Conservation (phyloP, 2,329 filamentous ascomycete genomes). For the Cadophora luteo-olivacea region DNA sequence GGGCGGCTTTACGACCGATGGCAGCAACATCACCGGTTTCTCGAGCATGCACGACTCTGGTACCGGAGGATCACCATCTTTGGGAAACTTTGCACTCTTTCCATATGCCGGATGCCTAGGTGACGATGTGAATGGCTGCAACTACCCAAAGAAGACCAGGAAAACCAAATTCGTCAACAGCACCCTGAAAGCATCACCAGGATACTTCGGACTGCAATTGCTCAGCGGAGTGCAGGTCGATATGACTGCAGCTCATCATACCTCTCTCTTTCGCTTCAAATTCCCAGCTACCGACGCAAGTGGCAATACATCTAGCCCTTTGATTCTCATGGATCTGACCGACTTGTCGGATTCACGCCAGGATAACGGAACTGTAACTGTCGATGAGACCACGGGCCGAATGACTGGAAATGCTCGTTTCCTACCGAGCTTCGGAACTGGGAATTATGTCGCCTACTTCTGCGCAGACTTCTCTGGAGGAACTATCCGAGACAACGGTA, state of each 20-base stretch:
- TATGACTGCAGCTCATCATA: slow-evolving; percentile 70
- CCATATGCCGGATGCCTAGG: slow-evolving; percentile 66
- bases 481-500: slow-evolving; percentile 63
- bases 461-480: slow-evolving; percentile 72
- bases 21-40: slow-evolving; percentile 45
- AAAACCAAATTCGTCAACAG: slow-evolving; percentile 48
- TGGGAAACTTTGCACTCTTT: slow-evolving; percentile 78
- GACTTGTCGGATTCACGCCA: slow-evolving; percentile 66
- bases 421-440: slow-evolving; percentile 68
- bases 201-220: slow-evolving; percentile 68
- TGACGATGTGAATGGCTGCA: slow-evolving; percentile 67
- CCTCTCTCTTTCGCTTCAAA: slow-evolving; percentile 69
- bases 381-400: slow-evolving; percentile 62
- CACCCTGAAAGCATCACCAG: slow-evolving; percentile 64
- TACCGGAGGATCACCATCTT: slow-evolving; percentile 59
- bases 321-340: slow-evolving; percentile 69
- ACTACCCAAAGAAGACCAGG: slow-evolving; percentile 59
- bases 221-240: slow-evolving; percentile 64
- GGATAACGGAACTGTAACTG: slow-evolving; percentile 61
- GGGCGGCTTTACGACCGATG: slow-evolving; percentile 60
- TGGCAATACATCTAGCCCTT: slow-evolving; percentile 51
- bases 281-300: slow-evolving; percentile 54
- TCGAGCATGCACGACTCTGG: slow-evolving; percentile 52
- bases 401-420: slow-evolving; percentile 69
- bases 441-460: slow-evolving; percentile 65